Base-by-base conservation (phyloP, 192 early-diverging fungal genomes). In the Podila epigama region DNA sequence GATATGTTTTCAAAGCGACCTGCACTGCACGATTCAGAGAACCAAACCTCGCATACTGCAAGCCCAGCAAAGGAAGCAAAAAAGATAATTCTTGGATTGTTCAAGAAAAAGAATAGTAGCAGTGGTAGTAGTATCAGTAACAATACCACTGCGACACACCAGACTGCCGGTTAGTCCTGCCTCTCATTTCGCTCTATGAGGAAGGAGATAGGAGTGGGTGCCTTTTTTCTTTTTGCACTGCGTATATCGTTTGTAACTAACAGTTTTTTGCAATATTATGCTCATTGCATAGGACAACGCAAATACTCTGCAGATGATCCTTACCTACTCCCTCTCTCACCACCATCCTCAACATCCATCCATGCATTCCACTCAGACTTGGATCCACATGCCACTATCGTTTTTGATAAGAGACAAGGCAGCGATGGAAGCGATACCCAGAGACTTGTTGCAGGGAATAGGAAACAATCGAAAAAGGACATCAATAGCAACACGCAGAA, bases 251-350 rank as follows among this genome's bases (percentile, higher is more conserved):
- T n/a, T 36, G 5, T 57, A 7, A 33, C 11, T 59, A 8, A 20
- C 11, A 59, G 10, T 0, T 39, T 59, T 22, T 15, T 11, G 4
- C 13, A 12, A 25, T 22, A 37, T 27, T 59, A n/a, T 59, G 18
- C 34, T 10, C 20, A 20, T 12, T 16, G 5, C 12, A 15, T 55
- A 69, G 72, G 65, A 20, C 66, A 64, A 11, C 64, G 72, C 27
- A 75, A 75, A 51, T 58, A 40, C 41, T 75, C 65, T 3, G 54
- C 59, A 12, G 72, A 75, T 36, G 72, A 75, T 31, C 60, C 33
- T 9, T 68, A 61, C 11, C 34, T 50, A 3, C 12, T 40, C 3
- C 44, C 44, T 22, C n/a, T 48, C 16, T 53, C 63, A 0, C 35
- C 65, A 1, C 66, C 48, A 13, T 20, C 63, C 28, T 34, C 59